Conservation (phyloP, 2,329 filamentous ascomycete species). For the Sclerotinia glacialis region DNA sequence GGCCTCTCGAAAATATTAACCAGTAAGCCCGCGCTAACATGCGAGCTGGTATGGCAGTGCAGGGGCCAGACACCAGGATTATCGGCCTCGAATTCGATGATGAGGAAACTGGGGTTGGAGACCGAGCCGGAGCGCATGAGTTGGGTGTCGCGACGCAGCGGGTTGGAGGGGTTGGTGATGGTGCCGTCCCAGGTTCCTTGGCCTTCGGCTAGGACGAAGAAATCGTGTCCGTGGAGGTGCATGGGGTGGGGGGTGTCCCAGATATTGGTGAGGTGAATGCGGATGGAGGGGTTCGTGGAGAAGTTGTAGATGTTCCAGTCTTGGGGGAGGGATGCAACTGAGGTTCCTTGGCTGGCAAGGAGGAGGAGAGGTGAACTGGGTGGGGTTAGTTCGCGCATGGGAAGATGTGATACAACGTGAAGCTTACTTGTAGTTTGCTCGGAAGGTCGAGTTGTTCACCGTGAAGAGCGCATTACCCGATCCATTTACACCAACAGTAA, state of each 20-base stretch:
- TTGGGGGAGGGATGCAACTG: conserved; percentile 45
- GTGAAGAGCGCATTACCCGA: conserved; percentile 15
- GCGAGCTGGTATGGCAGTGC: conserved; percentile 51
- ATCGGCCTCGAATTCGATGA: conserved; percentile 47
- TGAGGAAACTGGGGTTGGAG: conserved; percentile 41
- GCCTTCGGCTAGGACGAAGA: conserved; percentile 60
- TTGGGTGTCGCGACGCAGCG: conserved; percentile 52
- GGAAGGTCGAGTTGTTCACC: conserved; percentile 19
- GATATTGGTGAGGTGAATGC: conserved; percentile 39
- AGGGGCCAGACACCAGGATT: conserved; percentile 54
- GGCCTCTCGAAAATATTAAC: conserved; percentile 40
- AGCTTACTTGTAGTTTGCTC: conserved; percentile 20
- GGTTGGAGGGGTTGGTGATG: conserved; percentile 47
- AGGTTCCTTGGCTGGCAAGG: conserved; percentile 45
- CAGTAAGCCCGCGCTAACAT: conserved; percentile 44
- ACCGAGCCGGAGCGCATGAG: conserved; percentile 41
- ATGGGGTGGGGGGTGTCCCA: conserved; percentile 56
- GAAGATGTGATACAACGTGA: no score
- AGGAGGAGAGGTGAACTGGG: conserved; percentile 40
- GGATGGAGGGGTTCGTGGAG: conserved; percentile 36
- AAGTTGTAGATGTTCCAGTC: conserved; percentile 53
- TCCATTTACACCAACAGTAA: conserved; percentile 13
- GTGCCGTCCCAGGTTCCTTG: conserved; percentile 35
- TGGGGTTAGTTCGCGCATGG: neutral
- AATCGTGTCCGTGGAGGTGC: conserved; percentile 70